Evolutionary conservation across 2,329 filamentous ascomycete genomes (phyloP), one percentile per base, ranked within the genome.

Genomic region (Alternaria dauci): DNA sequence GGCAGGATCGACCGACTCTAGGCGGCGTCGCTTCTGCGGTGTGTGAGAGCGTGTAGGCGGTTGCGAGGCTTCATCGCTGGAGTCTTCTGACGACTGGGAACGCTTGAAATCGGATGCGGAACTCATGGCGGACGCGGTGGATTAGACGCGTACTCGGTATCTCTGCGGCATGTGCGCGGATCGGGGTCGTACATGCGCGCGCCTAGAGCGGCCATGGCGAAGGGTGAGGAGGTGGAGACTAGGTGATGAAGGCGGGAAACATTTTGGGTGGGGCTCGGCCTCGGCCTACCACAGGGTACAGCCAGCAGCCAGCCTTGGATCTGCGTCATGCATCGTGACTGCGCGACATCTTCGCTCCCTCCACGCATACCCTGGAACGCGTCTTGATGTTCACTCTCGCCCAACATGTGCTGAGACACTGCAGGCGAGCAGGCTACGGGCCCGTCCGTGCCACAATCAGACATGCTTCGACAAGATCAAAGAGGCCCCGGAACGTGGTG

Each of bases 351-450:
- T 64, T 68, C 63, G 70, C 60, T 59, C 61, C 58, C 43, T 60
- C 58, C 46, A n/a, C 26, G 28, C 55, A 36, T 23, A 12, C 34
- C 46, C 32, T n/a, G 32, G 30, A 23, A 50, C 62, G 44, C 52
- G 71, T 70, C 59, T 53, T 53, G 69, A 79, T 79, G 77, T 76
- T 74, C 34, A 71, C 70, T 59, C 51, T 71, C 39, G 42, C 59
- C 30, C 65, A 59, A 56, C 66, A 76, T 79, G 77, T 67, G 66
- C 65, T 77, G 69, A 74, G 53, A 58, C 52, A 57, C 26, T 66
- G 58, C 53, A 67, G 50, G 57, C 68, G 61, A 59, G 43, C 58
- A 48, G 55, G 63, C 44, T 23, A 41, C 26, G 38, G n/a, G 14
- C 58, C 61, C 59, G 30, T 59, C 44, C 52, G 52, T 46, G 46